Conservation (phyloP, 495 filamentous ascomycete genomes). For the Lophiotrema nucula region DNA sequence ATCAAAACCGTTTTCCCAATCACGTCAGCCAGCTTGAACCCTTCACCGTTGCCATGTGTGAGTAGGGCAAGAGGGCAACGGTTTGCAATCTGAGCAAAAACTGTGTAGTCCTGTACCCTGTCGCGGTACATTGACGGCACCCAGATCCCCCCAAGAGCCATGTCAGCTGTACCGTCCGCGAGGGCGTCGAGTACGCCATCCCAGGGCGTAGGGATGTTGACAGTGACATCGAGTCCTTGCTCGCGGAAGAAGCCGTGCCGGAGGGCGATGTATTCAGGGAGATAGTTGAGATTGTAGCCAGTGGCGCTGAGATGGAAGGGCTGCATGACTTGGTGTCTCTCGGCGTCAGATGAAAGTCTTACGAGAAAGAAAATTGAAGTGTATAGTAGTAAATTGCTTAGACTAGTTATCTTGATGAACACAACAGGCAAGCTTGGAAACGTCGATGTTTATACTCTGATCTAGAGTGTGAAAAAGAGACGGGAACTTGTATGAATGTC, state of each 20-base stretch:
- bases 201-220: conserved; percentile 17
- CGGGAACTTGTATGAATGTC: too few relatives aligned
- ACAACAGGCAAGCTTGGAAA: too few relatives aligned
- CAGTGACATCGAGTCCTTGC: conserved; percentile 12
- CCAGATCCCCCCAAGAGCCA: conserved; percentile 20
- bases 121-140: conserved; percentile 18
- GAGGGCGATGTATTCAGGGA: conserved; percentile 26
- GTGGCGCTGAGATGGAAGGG: conserved; percentile 19
- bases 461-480: too few relatives aligned
- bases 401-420: too few relatives aligned
- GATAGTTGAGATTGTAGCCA: conserved; percentile 24
- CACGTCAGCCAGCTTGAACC: conserved; percentile 8
- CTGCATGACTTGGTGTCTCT: conserved; percentile 6
- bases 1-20: conserved; percentile 20
- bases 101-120: conserved; percentile 7
- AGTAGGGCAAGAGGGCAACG: conserved; percentile 17
- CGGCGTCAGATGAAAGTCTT: too few relatives aligned
- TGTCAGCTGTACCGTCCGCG: conserved; percentile 9
- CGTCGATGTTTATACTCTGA: too few relatives aligned
- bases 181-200: conserved; percentile 16
- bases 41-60: not conserved
- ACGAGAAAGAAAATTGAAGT: too few relatives aligned
- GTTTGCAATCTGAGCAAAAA: conserved; percentile 18
- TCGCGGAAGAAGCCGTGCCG: conserved; percentile 25
- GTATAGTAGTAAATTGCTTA: too few relatives aligned